Percentiles rank a stretch among this genome's conserved stretches.
Conservation (phyloP, 495 filamentous ascomycete genomes). For the Eremomyces bilateralis region DNA sequence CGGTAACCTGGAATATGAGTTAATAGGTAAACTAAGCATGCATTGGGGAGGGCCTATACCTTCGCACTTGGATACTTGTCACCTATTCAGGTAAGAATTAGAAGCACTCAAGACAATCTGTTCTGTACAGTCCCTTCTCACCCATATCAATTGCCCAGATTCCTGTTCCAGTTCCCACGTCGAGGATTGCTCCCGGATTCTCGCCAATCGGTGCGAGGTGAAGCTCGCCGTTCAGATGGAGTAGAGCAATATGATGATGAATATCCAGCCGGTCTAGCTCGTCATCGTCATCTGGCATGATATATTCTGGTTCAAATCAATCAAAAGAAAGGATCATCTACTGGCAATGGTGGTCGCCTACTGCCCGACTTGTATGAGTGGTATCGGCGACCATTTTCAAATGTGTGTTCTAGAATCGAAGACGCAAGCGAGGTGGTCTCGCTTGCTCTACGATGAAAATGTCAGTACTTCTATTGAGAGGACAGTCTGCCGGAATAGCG, state of each 20-base stretch:
- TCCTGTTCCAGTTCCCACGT: slow-evolving; percentile 18
- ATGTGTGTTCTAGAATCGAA: slow-evolving; percentile 22
- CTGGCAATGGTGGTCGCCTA: slow-evolving; percentile 15
- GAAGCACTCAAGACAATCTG: too few species aligned
- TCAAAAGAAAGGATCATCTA: too few species aligned
- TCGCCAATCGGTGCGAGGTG: slow-evolving; percentile 21
- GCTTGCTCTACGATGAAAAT: too few species aligned
- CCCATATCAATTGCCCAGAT: slow-evolving; percentile 6
- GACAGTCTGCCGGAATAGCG: too few species aligned
- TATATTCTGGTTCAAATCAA: slow-evolving; percentile 24
- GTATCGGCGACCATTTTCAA: slow-evolving; percentile 34
- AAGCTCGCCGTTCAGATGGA: slow-evolving; percentile 22
- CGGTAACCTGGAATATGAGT: too few species aligned
- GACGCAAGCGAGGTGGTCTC: slow-evolving; percentile 2
- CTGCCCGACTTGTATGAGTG: slow-evolving; percentile 34
- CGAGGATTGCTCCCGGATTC: slow-evolving; percentile 20
- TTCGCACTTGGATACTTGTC: too few species aligned
- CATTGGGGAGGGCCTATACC: too few species aligned
- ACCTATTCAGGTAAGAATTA: too few species aligned
- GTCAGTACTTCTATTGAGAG: too few species aligned
- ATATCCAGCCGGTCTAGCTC: slow-evolving; percentile 18
- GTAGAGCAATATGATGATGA: slow-evolving; percentile 25
- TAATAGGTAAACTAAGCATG: too few species aligned
- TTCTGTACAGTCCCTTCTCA: too few species aligned
- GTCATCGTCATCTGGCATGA: slow-evolving; percentile 34